These are phyloP conservation scores for Ophiostoma pallidulum DNA, from an alignment of 2,329 filamentous ascomycete genomes.

Conservation along the genomic window DNA sequence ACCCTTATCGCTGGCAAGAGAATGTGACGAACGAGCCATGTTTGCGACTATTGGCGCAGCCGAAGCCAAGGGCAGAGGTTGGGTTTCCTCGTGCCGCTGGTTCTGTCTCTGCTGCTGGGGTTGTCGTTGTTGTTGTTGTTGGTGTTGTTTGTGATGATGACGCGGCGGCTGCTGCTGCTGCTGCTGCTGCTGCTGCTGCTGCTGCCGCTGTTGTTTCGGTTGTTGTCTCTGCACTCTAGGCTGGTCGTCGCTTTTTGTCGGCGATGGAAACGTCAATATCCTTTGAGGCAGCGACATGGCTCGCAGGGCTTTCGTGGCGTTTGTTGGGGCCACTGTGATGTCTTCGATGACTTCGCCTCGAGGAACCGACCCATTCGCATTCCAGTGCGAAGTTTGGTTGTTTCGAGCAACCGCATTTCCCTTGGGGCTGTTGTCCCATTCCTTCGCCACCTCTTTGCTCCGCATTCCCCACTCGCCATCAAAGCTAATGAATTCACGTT, in stretches of 20 bases:
- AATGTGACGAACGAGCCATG: constrained; percentile 23
- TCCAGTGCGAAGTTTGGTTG: constrained; percentile 25
- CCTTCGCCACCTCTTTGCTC: constrained; percentile 37
- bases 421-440: constrained; percentile 46
- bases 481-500: constrained; percentile 43
- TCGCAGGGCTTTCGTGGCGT: constrained; percentile 41
- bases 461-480: constrained; percentile 49
- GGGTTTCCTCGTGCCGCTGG: not conserved
- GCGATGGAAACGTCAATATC: constrained; percentile 30
- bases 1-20: constrained; percentile 33
- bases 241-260: constrained; percentile 21
- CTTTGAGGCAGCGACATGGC: constrained; percentile 37
- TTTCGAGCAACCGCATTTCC: constrained; percentile 47
- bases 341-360: constrained; percentile 38
- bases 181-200: constrained; percentile 17
- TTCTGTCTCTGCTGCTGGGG: not conserved
- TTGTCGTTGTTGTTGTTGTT: constrained; percentile 25
- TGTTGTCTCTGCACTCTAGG: constrained; percentile 14
- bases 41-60: constrained; percentile 10
- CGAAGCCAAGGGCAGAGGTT: not conserved
- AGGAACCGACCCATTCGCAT: constrained; percentile 8
- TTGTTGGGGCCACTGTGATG: constrained; percentile 38
- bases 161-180: constrained; percentile 20
- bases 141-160: too few species aligned
- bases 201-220: constrained; percentile 22